Conservation (phyloP, 768 basidiomycete species). For the Hortiboletus campestris region DNA sequence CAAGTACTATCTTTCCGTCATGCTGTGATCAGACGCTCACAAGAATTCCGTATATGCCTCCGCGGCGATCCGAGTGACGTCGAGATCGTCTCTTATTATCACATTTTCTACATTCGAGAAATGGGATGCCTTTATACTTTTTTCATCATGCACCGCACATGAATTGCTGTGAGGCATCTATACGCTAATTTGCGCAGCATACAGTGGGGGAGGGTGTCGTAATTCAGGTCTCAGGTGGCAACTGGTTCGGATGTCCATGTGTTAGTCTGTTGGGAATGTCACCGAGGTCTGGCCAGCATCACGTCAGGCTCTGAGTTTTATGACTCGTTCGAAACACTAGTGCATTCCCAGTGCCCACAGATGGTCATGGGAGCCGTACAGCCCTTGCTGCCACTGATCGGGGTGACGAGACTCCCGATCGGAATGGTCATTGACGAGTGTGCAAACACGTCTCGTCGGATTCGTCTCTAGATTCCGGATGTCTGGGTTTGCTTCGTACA, state of each 20-base stretch:
- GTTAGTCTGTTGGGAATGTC: neutral
- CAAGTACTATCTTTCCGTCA: neutral
- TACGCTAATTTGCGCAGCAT: neutral
- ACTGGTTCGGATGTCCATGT: neutral
- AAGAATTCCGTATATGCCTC: neutral
- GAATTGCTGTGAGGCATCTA: neutral
- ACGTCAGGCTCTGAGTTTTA: too few relatives aligned
- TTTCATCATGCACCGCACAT: neutral
- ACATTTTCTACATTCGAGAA: neutral
- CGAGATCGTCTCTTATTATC: neutral
- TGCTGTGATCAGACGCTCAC: neutral
- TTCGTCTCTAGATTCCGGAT: too few relatives aligned
- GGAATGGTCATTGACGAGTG: neutral
- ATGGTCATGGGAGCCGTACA: too few relatives aligned
- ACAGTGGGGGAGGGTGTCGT: neutral
- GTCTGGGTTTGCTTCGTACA: neutral
- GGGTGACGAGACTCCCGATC: too few relatives aligned
- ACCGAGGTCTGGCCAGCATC: neutral
- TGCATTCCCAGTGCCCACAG: neutral
- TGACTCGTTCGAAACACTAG: neutral
- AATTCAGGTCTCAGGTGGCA: too few relatives aligned
- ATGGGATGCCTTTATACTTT: neutral
- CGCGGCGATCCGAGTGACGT: constrained; percentile 2
- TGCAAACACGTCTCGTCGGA: too few relatives aligned
- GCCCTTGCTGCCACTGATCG: neutral